Percentiles rank a stretch among this genome's conserved stretches.
Evolutionary conservation across 1,139 yeast species (phyloP).

Genomic region (Arxiozyma heterogenica): DNA sequence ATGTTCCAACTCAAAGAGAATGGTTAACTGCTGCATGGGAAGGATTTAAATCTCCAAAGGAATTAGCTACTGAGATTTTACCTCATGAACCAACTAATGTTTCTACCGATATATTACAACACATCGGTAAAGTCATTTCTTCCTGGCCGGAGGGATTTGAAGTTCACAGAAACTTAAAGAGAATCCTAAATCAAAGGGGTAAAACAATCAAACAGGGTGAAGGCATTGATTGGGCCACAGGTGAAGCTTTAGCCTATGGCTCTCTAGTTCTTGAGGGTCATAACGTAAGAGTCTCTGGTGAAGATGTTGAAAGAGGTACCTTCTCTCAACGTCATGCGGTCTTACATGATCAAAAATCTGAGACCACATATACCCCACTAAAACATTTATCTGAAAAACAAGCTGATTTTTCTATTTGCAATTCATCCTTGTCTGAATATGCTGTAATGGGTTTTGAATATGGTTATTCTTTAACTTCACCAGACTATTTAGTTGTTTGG

Average conservation of each 20-base stretch:
- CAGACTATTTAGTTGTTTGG: slow-evolving; percentile 96
- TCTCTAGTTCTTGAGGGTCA: slow-evolving; percentile 86
- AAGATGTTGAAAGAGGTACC: slow-evolving; percentile 99
- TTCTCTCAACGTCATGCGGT: slow-evolving; percentile 99
- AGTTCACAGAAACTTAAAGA: slow-evolving; percentile 91
- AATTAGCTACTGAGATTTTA: slow-evolving; percentile 87
- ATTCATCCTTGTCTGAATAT: slow-evolving; percentile 96
- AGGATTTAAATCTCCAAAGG: slow-evolving; percentile 96
- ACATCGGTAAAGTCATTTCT: slow-evolving; percentile 70
- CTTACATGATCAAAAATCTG: slow-evolving; percentile 88
- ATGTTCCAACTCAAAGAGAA: slow-evolving; percentile 86
- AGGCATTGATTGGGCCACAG: slow-evolving; percentile 98
- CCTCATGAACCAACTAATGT: slow-evolving; percentile 97
- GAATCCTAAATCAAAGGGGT: slow-evolving; percentile 81
- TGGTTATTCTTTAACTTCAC: slow-evolving; percentile 95
- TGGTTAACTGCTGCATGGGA: slow-evolving; percentile 99
- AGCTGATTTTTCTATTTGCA: slow-evolving; percentile 80
- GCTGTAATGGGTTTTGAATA: slow-evolving; percentile 99
- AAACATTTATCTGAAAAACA: slow-evolving; percentile 70
- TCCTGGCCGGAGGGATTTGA: slow-evolving; percentile 84
- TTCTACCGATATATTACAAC: slow-evolving; percentile 58
- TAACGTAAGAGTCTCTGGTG: slow-evolving; percentile 96
- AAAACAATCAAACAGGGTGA: slow-evolving; percentile 83
- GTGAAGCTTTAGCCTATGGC: slow-evolving; percentile 97
- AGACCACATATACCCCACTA: slow-evolving; percentile 75